Evolutionary conservation across 805 yeast genomes (phyloP), one percentile per base, ranked within the genome.

Genomic region (Grigorovia jiainica): DNA sequence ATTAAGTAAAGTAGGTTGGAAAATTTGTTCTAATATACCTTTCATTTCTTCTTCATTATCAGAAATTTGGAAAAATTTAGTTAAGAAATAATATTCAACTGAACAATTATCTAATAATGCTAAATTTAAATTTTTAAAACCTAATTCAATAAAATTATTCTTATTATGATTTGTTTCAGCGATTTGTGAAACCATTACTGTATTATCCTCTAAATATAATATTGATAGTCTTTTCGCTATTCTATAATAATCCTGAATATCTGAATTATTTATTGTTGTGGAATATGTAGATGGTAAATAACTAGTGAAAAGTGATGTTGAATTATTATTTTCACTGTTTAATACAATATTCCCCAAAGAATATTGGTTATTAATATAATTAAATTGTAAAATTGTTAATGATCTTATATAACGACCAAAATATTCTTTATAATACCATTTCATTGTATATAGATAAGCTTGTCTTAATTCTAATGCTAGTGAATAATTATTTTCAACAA

Each of bases 371-470:
- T 81, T 92, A 7, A 81, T 73, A 18, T 63, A 63, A 40, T 71
- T 68, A 15, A 79, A 48, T 34, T 72, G 75, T 44, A 87, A 60
- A 49, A 76, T 77, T 45, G 83, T 83, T 39, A 89, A 61, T 1
- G 94, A 78, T 46, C 79, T 75, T 31, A 80, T 61, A 62, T 87
- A 89, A 47, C 87, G 76, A 15, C 80, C 78, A 55, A 89, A 90
- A 50, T 83, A 75, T 43, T 82, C 73, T 44, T 73, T 70, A 59
- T 92, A 92, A 64, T 90, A 92, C 98, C 98, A 92, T 53, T 75
- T 70, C 85, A 92, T 89, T 2, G 97, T 90, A 53, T 78, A 79
- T 16, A 79, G 65, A 58, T 92, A 92, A 0, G 97, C 97, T 52
- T 74, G 73, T 42, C 78, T 72, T 32, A 92, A 69, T 54, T 86